phyloP scores from a whole-genome alignment of 208 protist genomes.

The Vickermania spadyakhi region DNA sequence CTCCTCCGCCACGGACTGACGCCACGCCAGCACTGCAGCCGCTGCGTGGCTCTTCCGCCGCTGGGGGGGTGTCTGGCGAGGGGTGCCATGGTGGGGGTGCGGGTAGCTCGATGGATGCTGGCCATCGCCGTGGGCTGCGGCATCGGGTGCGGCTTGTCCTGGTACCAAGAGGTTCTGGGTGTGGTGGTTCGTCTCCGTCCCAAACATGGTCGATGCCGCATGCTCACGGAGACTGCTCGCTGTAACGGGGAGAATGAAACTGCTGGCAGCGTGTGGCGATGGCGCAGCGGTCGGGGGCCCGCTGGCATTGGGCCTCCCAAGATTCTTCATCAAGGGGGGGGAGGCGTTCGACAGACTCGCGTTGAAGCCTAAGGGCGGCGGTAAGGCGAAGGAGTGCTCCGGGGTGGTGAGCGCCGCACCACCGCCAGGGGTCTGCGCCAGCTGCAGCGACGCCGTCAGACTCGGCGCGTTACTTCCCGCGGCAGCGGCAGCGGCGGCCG shows the following conservation, averaged over 20 bases:
- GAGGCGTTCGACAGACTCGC: background rate
- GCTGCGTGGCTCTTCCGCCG: background rate
- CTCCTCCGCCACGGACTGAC: background rate
- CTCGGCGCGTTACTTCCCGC: background rate
- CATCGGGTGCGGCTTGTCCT: background rate
- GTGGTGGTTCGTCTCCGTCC: background rate
- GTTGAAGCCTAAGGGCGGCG: background rate
- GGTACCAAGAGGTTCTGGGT: no score
- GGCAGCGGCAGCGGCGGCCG: background rate
- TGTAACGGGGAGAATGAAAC: background rate
- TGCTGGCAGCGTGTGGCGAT: background rate
- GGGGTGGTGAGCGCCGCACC: background rate
- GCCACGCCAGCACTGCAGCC: background rate
- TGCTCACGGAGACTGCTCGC: background rate
- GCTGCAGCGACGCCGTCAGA: background rate
- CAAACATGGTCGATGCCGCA: background rate
- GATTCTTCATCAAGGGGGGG: background rate
- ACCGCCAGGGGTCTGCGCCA: background rate
- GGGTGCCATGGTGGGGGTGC: background rate
- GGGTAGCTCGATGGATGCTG: background rate
- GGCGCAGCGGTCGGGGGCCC: background rate
- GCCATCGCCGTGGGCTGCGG: background rate
- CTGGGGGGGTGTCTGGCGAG: background rate
- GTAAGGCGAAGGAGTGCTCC: background rate
- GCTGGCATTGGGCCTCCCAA: background rate